Evolutionary conservation across 495 filamentous ascomycete genomes (phyloP).

Genomic region (Neurospora sp.): DNA sequence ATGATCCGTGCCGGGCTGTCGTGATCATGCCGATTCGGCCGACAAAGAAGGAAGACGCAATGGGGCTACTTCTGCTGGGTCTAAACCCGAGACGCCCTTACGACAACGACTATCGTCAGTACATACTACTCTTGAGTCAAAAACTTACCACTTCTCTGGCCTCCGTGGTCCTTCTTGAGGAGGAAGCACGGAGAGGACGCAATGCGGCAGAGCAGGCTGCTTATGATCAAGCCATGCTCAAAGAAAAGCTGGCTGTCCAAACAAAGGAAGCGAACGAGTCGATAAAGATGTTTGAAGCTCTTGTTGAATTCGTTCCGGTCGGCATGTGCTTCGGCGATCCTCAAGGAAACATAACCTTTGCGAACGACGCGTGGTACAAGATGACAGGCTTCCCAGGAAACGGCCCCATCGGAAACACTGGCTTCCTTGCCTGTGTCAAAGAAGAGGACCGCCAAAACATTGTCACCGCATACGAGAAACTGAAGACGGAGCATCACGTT

Average conservation of each 20-base stretch:
- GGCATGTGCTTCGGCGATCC: constrained; percentile 58
- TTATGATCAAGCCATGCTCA: constrained; percentile 48
- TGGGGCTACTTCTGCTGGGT: constrained; percentile 52
- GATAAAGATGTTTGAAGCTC: constrained; percentile 54
- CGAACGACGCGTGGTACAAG: constrained; percentile 53
- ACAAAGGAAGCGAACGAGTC: constrained; percentile 54
- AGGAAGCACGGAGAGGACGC: constrained; percentile 50
- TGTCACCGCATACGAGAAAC: constrained; percentile 23
- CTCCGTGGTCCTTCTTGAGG: constrained; percentile 54
- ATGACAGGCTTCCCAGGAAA: constrained; percentile 23
- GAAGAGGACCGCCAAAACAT: constrained; percentile 30
- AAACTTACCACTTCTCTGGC: constrained; percentile 56
- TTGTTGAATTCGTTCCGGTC: constrained; percentile 58
- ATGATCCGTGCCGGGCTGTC: constrained; percentile 45
- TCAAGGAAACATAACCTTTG: constrained; percentile 49
- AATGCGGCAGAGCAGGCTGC: constrained; percentile 50
- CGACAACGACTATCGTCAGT: constrained; percentile 58
- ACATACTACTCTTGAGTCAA: constrained; percentile 49
- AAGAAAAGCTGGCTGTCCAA: constrained; percentile 48
- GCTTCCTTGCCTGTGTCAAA: constrained; percentile 28
- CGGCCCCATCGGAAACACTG: constrained; percentile 18
- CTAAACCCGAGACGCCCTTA: constrained; percentile 55
- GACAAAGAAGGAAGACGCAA: constrained; percentile 41
- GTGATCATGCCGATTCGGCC: constrained; percentile 54
- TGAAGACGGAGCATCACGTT: constrained; percentile 21